Evolutionary conservation across 768 basidiomycete species (phyloP), one percentile per base, ranked within the genome.

Genomic region (Tylopilus sp.): DNA sequence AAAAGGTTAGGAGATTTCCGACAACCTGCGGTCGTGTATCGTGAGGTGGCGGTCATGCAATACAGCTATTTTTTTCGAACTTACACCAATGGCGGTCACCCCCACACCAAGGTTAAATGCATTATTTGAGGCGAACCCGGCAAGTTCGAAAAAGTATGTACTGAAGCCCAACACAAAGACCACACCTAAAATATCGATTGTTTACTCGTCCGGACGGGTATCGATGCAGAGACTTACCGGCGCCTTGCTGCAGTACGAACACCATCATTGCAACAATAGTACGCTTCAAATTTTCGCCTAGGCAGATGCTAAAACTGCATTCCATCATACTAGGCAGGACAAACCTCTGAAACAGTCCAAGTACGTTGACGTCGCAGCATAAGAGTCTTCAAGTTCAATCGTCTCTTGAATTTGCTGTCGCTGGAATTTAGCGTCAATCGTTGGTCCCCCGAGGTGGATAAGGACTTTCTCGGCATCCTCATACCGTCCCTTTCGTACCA

Each of bases 71-170:
- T n/a, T 31, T 4, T 35, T 0, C 6, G 0, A 45, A 47, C 47
- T 38, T 30, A 68, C 65, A 3, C 65, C 65, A 8, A 68, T 61
- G n/a, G 63, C 66, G 0, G 55, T 61, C 28, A 66, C 49, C 6
- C 66, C 64, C 18, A 66, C 36, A 11, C 68, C 67, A 5, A 71
- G 64, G 47, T 69, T 57, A 47, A 72, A 71, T 1, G 70, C 68
- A 1, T 64, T 61, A 45, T 38, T 45, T 12, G 53, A 39, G 4
- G 57, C 48, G 44, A 71, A 70, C 22, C 70, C 66, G 13, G 70
- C 62, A 31, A 72, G 70, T 51, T 71, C 67, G 33, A 71, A 70
- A 53, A 71, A 70, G 61, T 71, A 71, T 42, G 61, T 62, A 13
- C 65, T 63, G 44, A 44, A 36, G 2, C 35, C 35, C 35, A 36